These are phyloP conservation scores for Neofusicoccum parvum DNA, from an alignment of 2,329 filamentous ascomycete genomes.

Conservation along the genomic window DNA sequence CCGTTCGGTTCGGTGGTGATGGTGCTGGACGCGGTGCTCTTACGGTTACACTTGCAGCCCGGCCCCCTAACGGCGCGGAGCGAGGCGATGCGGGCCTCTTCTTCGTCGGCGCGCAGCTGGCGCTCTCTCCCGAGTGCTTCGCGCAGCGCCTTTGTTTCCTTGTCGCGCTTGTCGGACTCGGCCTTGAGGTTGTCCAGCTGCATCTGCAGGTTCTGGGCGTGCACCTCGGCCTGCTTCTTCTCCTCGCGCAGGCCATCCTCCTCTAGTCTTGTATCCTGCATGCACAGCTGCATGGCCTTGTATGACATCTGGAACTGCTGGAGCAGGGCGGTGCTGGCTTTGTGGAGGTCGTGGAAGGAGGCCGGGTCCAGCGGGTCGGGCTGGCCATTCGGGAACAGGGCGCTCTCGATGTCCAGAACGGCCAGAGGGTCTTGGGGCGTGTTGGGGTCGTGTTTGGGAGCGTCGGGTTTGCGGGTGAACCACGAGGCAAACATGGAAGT, in stretches of 20 bases:
- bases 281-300: slow-evolving; percentile 42
- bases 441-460: slow-evolving; percentile 27
- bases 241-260: slow-evolving; percentile 63
- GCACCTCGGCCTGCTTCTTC: slow-evolving; percentile 61
- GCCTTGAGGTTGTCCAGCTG: slow-evolving; percentile 64
- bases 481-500: slow-evolving; percentile 30
- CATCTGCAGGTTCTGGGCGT: slow-evolving; percentile 59
- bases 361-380: slow-evolving; percentile 53
- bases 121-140: slow-evolving; percentile 40
- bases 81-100: slow-evolving; percentile 24
- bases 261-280: slow-evolving; percentile 56
- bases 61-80: slow-evolving; percentile 35
- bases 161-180: slow-evolving; percentile 55
- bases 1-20: slow-evolving; percentile 25
- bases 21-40: slow-evolving; percentile 34
- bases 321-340: slow-evolving; percentile 59
- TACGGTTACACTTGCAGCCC: slow-evolving; percentile 24
- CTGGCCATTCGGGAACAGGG: slow-evolving; percentile 57
- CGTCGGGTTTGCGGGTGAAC: slow-evolving; percentile 23
- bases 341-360: slow-evolving; percentile 59
- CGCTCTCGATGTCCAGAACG: slow-evolving; percentile 55
- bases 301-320: slow-evolving; percentile 60
- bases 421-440: slow-evolving; percentile 54
- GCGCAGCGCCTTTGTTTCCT: slow-evolving; percentile 48
- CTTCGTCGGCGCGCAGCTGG: slow-evolving; percentile 37